Percentiles rank a stretch among this genome's conserved stretches.
phyloP scores from a whole-genome alignment of 169 alveolate genomes.

The Plasmodium gonderi region DNA sequence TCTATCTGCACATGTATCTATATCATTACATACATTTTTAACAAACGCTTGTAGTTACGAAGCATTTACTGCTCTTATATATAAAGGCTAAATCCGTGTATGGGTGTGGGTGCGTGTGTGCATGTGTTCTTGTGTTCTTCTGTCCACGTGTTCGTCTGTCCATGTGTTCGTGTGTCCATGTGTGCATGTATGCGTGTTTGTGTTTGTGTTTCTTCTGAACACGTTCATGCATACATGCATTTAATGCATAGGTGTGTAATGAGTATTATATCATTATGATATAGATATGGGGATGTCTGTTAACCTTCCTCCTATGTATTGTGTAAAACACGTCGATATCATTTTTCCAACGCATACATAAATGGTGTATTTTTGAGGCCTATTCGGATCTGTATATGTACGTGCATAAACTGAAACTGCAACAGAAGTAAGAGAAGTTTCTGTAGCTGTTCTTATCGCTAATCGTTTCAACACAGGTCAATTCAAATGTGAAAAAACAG shows the following conservation, averaged over 20 bases:
- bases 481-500: background rate
- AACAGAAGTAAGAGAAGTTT: background rate
- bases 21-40: background rate
- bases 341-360: too few relatives aligned
- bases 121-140: background rate
- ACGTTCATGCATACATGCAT: too few relatives aligned
- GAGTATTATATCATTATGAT: background rate
- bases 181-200: background rate
- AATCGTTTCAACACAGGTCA: background rate
- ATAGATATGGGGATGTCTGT: background rate
- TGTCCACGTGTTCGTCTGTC: background rate
- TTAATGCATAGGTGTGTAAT: too few relatives aligned
- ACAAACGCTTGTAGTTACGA: background rate
- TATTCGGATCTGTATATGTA: too few relatives aligned
- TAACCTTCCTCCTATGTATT: background rate
- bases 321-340: background rate
- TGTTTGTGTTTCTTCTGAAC: too few relatives aligned
- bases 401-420: too few relatives aligned
- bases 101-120: background rate
- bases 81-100: too few relatives aligned
- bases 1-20: background rate
- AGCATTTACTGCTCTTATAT: background rate
- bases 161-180: background rate
- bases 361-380: too few relatives aligned
- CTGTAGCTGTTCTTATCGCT: background rate